Evolutionary conservation across 768 basidiomycete genomes (phyloP), one percentile per base, ranked within the genome.

Genomic region (Mycena filopes): DNA sequence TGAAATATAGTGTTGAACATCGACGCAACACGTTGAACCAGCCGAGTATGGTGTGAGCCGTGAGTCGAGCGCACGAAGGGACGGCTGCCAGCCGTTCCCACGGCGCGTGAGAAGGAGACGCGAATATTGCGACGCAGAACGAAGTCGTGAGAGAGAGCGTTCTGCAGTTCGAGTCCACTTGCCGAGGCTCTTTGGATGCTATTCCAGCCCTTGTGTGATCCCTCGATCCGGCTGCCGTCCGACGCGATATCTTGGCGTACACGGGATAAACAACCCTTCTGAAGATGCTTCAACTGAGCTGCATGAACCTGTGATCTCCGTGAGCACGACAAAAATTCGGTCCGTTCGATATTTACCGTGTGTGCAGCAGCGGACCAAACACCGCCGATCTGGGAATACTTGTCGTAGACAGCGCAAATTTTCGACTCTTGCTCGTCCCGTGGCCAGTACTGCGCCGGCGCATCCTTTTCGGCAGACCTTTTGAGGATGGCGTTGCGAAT

Each of bases 181-280:
- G 65, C 54, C 15, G 31, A 18, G 5, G 60, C 43, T 12, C 58
- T 46, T 26, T 67, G 65, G 9, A 67, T 26, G 21, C 65, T 63
- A 33, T 62, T 67, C 65, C 65, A 67, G 3, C 65, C 65, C 29
- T 66, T 66, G 46, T 61, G 65, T 4, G 65, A 66, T 0, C 65
- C 65, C 20, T 67, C 65, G 40, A 67, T 67, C 4, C 50, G 59
- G 15, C 50, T 60, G 2, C 59, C 59, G 21, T 60, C 59, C 8
- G 59, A 43, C 7, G 51, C 47, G 23, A 67, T 29, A 16, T 62
- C 60, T 6, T 67, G 20, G 0, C 53, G 38, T 28, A 20, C 55
- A 2, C 65, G 65, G 5, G 38, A 16, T 6, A 67, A 28, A 31
- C 65, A 67, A 2, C 60, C 65, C 25, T 56, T 48, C 1, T 26